Evolutionary conservation across 768 basidiomycete genomes (phyloP).

Genomic region (Mycena galericulata): DNA sequence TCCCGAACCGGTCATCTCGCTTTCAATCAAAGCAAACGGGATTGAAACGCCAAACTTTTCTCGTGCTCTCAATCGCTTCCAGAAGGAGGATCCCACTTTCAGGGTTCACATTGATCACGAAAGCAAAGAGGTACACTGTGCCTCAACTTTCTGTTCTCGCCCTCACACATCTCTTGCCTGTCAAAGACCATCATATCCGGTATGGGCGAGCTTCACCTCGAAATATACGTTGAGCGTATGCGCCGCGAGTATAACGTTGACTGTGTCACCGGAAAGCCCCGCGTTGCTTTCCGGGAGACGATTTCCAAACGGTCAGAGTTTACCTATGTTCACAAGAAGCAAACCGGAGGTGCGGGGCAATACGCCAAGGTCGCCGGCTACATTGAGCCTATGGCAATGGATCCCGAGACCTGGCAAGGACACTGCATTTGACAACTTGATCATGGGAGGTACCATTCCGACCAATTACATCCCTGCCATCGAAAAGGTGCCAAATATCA

Average conservation of each 20-base stretch:
- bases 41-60: constrained; percentile 97
- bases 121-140: constrained; percentile 84
- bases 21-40: constrained; percentile 92
- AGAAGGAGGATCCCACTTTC: constrained; percentile 99
- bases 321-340: constrained; percentile 96
- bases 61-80: constrained; percentile 95
- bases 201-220: constrained; percentile 99
- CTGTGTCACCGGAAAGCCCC: constrained; percentile 94
- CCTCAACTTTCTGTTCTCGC: background rate
- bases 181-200: constrained; percentile 96
- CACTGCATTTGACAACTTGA: constrained; percentile 83
- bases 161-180: background rate
- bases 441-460: constrained; percentile 95
- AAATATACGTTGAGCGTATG: constrained; percentile 99
- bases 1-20: constrained; percentile 97
- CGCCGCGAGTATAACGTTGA: constrained; percentile 96
- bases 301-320: constrained; percentile 87
- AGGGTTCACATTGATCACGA: constrained; percentile 95
- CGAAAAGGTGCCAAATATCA: constrained; percentile 75
- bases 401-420: constrained; percentile 85
- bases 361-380: constrained; percentile 93
- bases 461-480: constrained; percentile 93
- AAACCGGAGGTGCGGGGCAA: constrained; percentile 97
- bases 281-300: constrained; percentile 97
- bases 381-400: constrained; percentile 88